Evolutionary conservation across 148 eudicot species (phyloP), one percentile per base, ranked within the genome.

Genomic region (Nyssa sinensis): DNA sequence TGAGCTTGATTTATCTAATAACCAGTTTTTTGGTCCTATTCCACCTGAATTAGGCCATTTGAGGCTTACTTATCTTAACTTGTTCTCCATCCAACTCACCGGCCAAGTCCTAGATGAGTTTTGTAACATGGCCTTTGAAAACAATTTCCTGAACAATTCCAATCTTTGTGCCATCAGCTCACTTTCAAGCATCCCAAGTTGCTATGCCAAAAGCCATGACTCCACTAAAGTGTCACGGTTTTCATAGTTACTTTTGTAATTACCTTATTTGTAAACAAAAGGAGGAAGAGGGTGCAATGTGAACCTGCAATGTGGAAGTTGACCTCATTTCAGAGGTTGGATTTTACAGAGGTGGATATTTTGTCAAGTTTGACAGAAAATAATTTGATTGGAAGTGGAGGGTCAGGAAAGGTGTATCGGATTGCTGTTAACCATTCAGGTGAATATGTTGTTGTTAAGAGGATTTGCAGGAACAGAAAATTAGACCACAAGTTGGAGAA

Each of bases 301-400:
- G 75, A 86, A 8, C 69, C 78, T 4, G 75, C 66, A 14, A 69
- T 83, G 13, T 88, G 89, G 92, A 85, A 86, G 61, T 21, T 85
- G 30, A 88, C 86, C 37, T 79, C 94, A 19, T 92, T 92, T 68
- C 88, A 86, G 6, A 86, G 35, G 74, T 69, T 86, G 25, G 76
- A 77, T 31, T 87, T 89, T 80, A 87, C 88, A 33, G 86, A 81
- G 74, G 86, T 66, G 23, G 79, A 76, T 35, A 80, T 91, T 65
- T 31, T 87, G 33, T 62, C 81, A 0, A 80, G 83, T 68, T 79
- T 91, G 75, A 78, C 70, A 0, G 93, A 91, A 4, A 71, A 67
- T 17, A 89, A n/a, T n/a, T n/a, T n/a, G n/a, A n/a, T n/a, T n/a
- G n/a, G n/a, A n/a, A n/a, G n/a, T n/a, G n/a, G n/a, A n/a, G n/a